Percentiles rank a stretch among this genome's conserved stretches.
These are phyloP conservation scores for Asterochloris erici DNA, from an alignment of 139 green algal genomes.

Conservation along the genomic window DNA sequence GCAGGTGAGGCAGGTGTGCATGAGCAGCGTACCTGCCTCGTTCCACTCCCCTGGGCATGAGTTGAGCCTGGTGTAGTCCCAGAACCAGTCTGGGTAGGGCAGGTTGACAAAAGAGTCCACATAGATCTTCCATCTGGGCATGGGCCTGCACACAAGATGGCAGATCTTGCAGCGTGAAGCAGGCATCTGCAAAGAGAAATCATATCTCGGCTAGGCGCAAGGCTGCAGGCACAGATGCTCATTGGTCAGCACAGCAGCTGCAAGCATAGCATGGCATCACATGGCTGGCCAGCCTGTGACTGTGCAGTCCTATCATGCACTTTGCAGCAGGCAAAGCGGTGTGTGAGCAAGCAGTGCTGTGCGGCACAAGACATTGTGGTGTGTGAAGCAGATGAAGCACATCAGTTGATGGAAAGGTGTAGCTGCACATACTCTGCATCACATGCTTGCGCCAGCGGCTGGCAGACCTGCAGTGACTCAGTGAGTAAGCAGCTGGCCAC, in stretches of 20 bases:
- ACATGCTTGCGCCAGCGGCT: background rate
- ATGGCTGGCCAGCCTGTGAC: background rate
- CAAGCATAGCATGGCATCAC: background rate
- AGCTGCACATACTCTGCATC: background rate
- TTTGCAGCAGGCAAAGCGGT: background rate
- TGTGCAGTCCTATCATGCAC: background rate
- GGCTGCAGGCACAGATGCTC: too few relatives aligned
- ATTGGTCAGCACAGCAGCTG: background rate
- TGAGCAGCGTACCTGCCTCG: too few relatives aligned
- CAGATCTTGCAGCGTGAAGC: too few relatives aligned
- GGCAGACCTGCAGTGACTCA: background rate
- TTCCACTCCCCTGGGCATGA: too few relatives aligned
- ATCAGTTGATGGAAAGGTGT: background rate
- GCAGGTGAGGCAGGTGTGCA: too few relatives aligned
- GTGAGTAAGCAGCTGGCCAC: background rate
- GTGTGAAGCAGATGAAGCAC: background rate
- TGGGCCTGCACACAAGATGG: slow-evolving; percentile 6
- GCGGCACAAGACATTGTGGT: background rate
- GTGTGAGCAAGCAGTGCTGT: background rate
- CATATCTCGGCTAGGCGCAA: too few relatives aligned
- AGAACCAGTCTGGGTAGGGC: slow-evolving; percentile 22
- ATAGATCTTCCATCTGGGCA: slow-evolving; percentile 6
- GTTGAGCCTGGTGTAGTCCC: too few relatives aligned
- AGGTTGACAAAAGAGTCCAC: slow-evolving; percentile 20
- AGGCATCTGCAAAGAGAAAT: too few relatives aligned